Percentiles rank a stretch among this genome's conserved stretches.
These are phyloP conservation scores for Penicillium sp. DNA, from an alignment of 2,329 filamentous ascomycete genomes.

Conservation along the genomic window DNA sequence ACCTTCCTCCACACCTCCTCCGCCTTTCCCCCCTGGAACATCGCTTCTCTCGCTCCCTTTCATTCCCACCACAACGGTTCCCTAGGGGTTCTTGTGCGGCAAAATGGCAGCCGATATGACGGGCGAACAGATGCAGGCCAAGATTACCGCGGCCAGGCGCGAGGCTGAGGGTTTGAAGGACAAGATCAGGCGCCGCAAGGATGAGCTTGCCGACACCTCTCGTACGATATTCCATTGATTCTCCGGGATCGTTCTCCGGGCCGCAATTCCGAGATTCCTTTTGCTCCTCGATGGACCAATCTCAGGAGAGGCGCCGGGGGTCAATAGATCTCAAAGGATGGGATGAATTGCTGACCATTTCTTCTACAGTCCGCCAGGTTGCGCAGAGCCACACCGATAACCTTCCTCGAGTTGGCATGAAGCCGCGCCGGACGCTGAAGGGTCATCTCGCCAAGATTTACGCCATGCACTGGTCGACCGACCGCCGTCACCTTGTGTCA, in stretches of 20 bases:
- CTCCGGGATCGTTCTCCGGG: constrained; percentile 2
- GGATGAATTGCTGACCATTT: constrained; percentile 28
- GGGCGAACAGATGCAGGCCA: constrained; percentile 76
- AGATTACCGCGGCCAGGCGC: constrained; percentile 87
- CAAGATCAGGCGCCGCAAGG: constrained; percentile 99
- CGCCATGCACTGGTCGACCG: constrained; percentile 99
- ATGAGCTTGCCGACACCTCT: constrained; percentile 96
- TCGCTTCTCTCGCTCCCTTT: constrained; percentile 10
- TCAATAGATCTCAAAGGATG: neutral
- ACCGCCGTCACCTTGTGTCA: constrained; percentile 93
- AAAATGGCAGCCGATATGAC: constrained; percentile 52
- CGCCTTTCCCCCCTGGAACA: constrained; percentile 14
- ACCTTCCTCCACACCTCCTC: constrained; percentile 8
- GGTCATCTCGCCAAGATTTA: constrained; percentile 99
- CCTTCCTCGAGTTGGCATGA: constrained; percentile 93
- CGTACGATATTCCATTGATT: constrained; percentile 64
- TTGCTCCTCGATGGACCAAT: neutral
- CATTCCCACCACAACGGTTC: constrained; percentile 7
- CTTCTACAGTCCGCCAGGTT: constrained; percentile 76
- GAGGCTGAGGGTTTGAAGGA: constrained; percentile 98
- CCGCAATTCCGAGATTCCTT: neutral
- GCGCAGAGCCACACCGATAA: constrained; percentile 89
- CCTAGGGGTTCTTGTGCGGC: constrained; percentile 31
- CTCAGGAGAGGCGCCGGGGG: neutral
- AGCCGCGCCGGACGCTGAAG: constrained; percentile 94